A percentile compares a stretch with the other conserved stretches of the same genome.
phyloP scores from a whole-genome alignment of 1,284 basidiomycete genomes.

The Exobasidium rhododendri region DNA sequence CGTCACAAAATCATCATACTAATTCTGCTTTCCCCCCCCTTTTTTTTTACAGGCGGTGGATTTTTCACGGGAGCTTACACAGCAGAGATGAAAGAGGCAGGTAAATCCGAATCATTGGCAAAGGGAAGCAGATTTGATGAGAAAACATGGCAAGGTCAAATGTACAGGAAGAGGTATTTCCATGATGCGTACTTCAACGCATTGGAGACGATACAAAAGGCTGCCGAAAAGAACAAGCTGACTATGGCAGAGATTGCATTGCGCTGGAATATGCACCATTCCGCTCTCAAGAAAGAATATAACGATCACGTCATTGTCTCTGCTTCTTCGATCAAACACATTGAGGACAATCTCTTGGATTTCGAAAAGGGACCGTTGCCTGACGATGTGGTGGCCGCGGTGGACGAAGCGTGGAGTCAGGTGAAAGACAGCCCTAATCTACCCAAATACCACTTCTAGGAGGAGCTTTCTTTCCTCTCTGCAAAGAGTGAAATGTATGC shows the following conservation, averaged over 20 bases:
- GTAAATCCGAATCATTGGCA: slow-evolving; percentile 9
- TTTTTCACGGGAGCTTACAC: slow-evolving; percentile 30
- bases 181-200: slow-evolving; percentile 40
- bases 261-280: slow-evolving; percentile 41
- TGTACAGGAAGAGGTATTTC: slow-evolving; percentile 38
- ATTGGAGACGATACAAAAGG: slow-evolving; percentile 46
- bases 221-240: slow-evolving; percentile 25
- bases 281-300: slow-evolving; percentile 18
- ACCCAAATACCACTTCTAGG: slow-evolving; percentile 8
- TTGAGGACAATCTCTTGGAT: slow-evolving; percentile 34
- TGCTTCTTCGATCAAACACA: slow-evolving; percentile 31
- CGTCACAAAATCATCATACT: no score
- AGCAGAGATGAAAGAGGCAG: slow-evolving; percentile 3
- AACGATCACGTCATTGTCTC: slow-evolving; percentile 36
- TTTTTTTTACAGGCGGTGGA: no score
- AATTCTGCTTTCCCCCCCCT: no score
- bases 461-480: no score
- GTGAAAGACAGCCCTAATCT: slow-evolving; percentile 17
- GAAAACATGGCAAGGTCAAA: slow-evolving; percentile 25
- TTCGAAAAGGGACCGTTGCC: slow-evolving; percentile 33
- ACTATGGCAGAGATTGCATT: slow-evolving; percentile 31
- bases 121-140: slow-evolving; percentile 35
- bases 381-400: slow-evolving; percentile 26
- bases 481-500: neutral
- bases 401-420: slow-evolving; percentile 36